phyloP scores from a whole-genome alignment of 176 grass and related monocot genomes.

The Areca catechu region DNA sequence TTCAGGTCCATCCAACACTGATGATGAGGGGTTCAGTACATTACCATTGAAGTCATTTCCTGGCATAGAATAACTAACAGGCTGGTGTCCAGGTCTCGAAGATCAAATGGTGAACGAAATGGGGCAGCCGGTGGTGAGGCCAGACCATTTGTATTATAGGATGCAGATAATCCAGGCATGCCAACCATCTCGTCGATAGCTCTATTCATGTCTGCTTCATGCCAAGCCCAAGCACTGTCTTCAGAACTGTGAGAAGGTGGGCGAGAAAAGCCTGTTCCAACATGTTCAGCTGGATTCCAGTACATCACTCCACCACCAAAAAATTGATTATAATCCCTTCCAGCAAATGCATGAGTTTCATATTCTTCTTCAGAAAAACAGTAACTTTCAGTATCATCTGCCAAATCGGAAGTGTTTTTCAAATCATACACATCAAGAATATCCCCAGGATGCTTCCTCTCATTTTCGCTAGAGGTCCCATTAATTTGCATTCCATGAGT shows the following conservation, averaged over 20 bases:
- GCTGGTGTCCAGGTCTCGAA: slow-evolving; percentile 25
- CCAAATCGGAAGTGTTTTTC: slow-evolving; percentile 37
- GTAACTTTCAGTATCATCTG: slow-evolving; percentile 87
- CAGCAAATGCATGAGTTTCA: slow-evolving; percentile 47
- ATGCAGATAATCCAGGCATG: slow-evolving; percentile 38
- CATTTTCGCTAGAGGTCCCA: slow-evolving; percentile 46
- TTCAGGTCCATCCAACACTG: slow-evolving; percentile 43
- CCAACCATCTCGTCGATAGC: slow-evolving; percentile 74
- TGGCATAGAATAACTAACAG: slow-evolving; percentile 38
- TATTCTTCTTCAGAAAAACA: slow-evolving; percentile 93
- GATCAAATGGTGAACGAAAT: slow-evolving; percentile 42
- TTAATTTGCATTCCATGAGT: slow-evolving; percentile 46
- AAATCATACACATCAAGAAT: slow-evolving; percentile 17
- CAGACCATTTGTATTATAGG: slow-evolving; percentile 47
- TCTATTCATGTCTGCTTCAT: slow-evolving; percentile 89
- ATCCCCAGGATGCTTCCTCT: slow-evolving; percentile 39
- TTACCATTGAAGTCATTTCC: slow-evolving; percentile 44
- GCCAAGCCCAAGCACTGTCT: slow-evolving; percentile 95
- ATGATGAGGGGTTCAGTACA: slow-evolving; percentile 21
- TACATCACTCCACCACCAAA: slow-evolving; percentile 99
- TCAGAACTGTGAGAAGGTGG: slow-evolving; percentile 89
- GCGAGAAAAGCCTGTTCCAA: slow-evolving; percentile 65
- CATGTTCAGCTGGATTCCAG: slow-evolving; percentile 87
- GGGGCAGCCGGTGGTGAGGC: slow-evolving; percentile 50
- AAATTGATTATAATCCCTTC: slow-evolving; percentile 86